Evolutionary conservation across 805 yeast genomes (phyloP), one percentile per base, ranked within the genome.

Genomic region (Saturnispora ahearnii): DNA sequence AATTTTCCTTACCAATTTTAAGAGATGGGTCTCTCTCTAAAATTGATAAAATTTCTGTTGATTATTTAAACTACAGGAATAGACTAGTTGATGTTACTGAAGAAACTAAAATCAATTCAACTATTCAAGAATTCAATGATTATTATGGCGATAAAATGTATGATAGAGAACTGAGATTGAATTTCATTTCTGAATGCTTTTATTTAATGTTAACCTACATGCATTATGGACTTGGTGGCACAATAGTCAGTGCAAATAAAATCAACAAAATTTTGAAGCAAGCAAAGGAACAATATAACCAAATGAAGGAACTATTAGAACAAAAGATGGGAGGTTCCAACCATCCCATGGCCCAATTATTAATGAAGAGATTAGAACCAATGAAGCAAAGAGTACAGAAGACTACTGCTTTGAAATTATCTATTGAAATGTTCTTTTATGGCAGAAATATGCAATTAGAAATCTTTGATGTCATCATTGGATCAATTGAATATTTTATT

Each of bases 161-260:
- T n/a, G 62, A 64, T 53, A 36, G 30, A 3, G 51, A 50, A 9
- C 18, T 29, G 11, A 63, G 74, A 29, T 45, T 64, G 34, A 91
- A 93, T 59, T 93, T 93, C 63, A 87, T 93, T n/a, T 81, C 96
- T 8, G 93, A 91, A 56, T 84, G 95, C 59, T 93, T 89, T 65
- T 93, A 75, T 60, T 63, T 93, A 50, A 79, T 90, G 5, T 71
- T 84, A 46, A 81, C 95, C 0, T 89, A 84, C 62, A 66, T 87
- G 45, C 90, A 91, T 57, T 93, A 85, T 67, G 99, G 98, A 41
- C 70, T 87, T 40, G 95, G 95, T 24, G 98, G 97, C 45, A 67
- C 84, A 0, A 66, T 76, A 51, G 73, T 79, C 42, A 72, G 71
- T 43, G 78, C 79, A 52, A 80, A 77, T 41, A 78, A 82, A 51